Evolutionary conservation across 192 early-diverging fungal species (phyloP).

Genomic region (Mortierella hygrophila): DNA sequence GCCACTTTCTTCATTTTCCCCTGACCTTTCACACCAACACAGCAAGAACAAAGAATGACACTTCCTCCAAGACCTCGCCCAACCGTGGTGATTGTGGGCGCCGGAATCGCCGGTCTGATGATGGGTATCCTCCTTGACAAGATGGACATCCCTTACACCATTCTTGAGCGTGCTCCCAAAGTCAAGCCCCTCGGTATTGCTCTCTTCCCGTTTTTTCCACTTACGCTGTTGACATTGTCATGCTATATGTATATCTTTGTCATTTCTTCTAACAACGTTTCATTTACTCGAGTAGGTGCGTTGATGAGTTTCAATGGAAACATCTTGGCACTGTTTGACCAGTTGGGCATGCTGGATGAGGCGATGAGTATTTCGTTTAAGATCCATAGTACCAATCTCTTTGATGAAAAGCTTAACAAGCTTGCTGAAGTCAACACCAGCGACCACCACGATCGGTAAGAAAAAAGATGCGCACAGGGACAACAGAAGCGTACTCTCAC

Average conservation of each 20-base stretch:
- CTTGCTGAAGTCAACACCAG: background rate
- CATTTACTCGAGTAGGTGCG: slow-evolving; percentile 11
- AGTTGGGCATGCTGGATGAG: slow-evolving; percentile 25
- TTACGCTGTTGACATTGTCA: background rate
- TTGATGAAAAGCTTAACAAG: slow-evolving; percentile 18
- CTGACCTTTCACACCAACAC: background rate
- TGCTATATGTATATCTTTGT: too few relatives aligned
- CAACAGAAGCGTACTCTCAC: too few relatives aligned
- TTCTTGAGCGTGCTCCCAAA: slow-evolving; percentile 16
- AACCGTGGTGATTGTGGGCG: slow-evolving; percentile 22
- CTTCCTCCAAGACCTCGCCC: background rate
- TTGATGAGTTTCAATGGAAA: slow-evolving; percentile 29
- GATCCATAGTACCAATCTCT: slow-evolving; percentile 5
- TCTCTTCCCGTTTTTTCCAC: background rate
- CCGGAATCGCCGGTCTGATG: slow-evolving; percentile 21
- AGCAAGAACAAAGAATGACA: background rate
- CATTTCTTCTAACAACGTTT: background rate
- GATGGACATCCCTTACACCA: slow-evolving; percentile 21
- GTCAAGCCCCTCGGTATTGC: slow-evolving; percentile 19
- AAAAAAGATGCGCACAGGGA: background rate
- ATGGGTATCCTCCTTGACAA: slow-evolving; percentile 22
- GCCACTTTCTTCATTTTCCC: too few relatives aligned
- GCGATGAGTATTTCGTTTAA: slow-evolving; percentile 17
- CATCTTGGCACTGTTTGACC: slow-evolving; percentile 37
- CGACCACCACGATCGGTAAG: slow-evolving; percentile 7